phyloP scores from a whole-genome alignment of 2,329 filamentous ascomycete species.

The Nothomitra cinnamomea region DNA sequence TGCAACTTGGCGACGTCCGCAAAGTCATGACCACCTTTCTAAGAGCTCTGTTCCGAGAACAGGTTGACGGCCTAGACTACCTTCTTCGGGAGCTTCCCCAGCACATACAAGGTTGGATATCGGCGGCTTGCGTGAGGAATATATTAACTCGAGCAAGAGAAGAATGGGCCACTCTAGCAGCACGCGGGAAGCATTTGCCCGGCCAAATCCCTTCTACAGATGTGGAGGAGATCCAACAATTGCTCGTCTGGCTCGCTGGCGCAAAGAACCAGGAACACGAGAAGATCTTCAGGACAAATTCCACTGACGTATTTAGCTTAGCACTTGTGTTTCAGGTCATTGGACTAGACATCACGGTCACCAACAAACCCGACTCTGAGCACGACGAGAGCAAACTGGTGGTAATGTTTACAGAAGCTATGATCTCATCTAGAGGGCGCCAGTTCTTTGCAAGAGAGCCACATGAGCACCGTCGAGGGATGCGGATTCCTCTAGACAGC shows the following conservation, averaged over 20 bases:
- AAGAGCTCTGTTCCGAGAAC: not conserved
- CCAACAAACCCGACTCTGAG: not conserved
- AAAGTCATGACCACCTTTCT: not conserved
- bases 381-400: not conserved
- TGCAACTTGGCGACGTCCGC: not conserved
- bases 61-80: not conserved
- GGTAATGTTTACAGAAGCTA: not conserved
- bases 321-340: not conserved
- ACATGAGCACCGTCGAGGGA: not conserved
- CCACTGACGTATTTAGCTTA: not conserved
- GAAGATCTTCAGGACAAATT: not conserved
- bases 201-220: not conserved
- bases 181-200: not conserved
- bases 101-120: not conserved
- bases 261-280: not conserved
- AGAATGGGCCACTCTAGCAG: not conserved
- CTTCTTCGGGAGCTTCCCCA: not conserved
- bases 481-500: not conserved
- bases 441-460: not conserved
- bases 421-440: no score
- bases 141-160: not conserved
- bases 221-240: not conserved
- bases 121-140: not conserved
- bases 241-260: not conserved
- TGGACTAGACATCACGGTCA: not conserved